Evolutionary conservation across 305 asterid species (phyloP), one percentile per base, ranked within the genome.

Genomic region (Rubia balearica): DNA sequence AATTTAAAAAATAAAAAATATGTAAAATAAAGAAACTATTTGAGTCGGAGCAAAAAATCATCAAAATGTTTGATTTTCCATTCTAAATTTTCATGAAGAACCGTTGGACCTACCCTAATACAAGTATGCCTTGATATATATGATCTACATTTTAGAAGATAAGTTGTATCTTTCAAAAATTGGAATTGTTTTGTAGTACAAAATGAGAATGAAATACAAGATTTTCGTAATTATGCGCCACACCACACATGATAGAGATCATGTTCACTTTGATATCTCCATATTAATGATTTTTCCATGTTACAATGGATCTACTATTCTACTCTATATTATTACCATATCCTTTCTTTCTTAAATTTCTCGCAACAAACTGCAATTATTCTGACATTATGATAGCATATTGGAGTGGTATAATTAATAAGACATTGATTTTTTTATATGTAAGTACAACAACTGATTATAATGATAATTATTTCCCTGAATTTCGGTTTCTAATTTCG

Each of bases 321-420:
- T n/a, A n/a, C n/a, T n/a, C 48, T 7, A 41, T 41, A 64, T 64
- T 64, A 64, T 64, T 64, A 63, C 33, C 49, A 41, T 57, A 70
- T 57, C 73, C 61, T 14, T 19, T 57, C 21, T 69, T 70, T 45
- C 73, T 70, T 70, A 53, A 70, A 40, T 55, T 70, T 70, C 66
- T 56, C 22, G 66, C 66, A 30, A 70, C 66, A n/a, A 70, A 70
- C 42, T 70, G 17, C 56, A 56, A 70, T 70, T 70, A 70, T 70
- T 45, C 66, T 56, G 56, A 40, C 17, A 70, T 57, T 46, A 70
- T 57, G 43, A 40, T 69, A 69, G 13, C 66, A 19, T 38, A 38
- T 36, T 49, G 56, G 17, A 4, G 56, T 49, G 56, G n/a, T 49
- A 49, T 49, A 49, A 49, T 16, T 49, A 49, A 49, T 16, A 16